Percentiles rank a stretch among this genome's conserved stretches.
Conservation (phyloP, 2,329 filamentous ascomycete species). For the Mycosphaerella arachidis region DNA sequence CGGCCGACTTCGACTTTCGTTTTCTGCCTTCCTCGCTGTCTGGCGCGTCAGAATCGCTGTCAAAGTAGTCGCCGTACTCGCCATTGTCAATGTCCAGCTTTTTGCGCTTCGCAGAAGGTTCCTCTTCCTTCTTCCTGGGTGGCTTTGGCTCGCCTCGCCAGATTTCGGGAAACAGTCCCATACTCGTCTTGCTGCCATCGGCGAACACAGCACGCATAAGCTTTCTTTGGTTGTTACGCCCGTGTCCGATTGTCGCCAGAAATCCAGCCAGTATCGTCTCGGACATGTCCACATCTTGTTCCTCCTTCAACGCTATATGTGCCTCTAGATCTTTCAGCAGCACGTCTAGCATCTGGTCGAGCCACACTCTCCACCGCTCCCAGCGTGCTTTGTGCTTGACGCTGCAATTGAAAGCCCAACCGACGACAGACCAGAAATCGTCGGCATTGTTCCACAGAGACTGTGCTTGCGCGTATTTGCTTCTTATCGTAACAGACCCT, state of each 20-base stretch:
- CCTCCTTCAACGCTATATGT: constrained; percentile 38
- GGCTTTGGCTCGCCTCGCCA: constrained; percentile 62
- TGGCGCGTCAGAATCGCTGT: constrained; percentile 27
- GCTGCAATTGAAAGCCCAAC: constrained; percentile 93
- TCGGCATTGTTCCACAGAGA: constrained; percentile 71
- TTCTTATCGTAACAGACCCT: constrained; percentile 51
- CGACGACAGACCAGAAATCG: constrained; percentile 84
- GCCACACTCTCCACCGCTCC: constrained; percentile 75
- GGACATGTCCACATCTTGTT: constrained; percentile 34
- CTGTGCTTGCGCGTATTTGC: constrained; percentile 58
- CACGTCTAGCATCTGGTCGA: constrained; percentile 73
- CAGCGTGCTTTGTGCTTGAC: constrained; percentile 67
- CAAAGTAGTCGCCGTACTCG: constrained; percentile 35
- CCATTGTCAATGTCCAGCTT: constrained; percentile 51
- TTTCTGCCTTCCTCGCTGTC: constrained; percentile 13
- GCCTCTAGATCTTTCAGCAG: constrained; percentile 67
- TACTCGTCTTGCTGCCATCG: constrained; percentile 52
- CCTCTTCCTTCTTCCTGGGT: constrained; percentile 42
- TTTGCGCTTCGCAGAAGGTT: constrained; percentile 54
- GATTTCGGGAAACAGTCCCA: constrained; percentile 59
- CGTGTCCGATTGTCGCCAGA: constrained; percentile 40
- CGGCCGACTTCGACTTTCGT: constrained; percentile 12
- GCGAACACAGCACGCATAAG: constrained; percentile 65
- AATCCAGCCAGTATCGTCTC: constrained; percentile 61
- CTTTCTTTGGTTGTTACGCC: constrained; percentile 43